Base-by-base conservation (phyloP, 1,139 yeast species). In the Pneumocystis murina region DNA sequence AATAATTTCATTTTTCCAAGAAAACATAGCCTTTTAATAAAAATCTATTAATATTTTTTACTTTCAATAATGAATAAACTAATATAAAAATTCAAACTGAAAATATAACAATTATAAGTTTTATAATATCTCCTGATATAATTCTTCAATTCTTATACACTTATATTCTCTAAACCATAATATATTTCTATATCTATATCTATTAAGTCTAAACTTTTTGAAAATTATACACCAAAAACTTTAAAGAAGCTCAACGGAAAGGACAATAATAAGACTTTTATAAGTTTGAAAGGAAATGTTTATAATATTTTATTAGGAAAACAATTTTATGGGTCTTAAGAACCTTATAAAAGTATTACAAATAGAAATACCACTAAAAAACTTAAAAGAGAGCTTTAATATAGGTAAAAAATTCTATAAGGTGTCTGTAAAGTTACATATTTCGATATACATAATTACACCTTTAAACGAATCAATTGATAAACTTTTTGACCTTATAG, bases 361-460 rank as follows among this genome's bases (percentile, higher is more conserved):
- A 98, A 98, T 2, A 86, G 89, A 69, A 98, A 92, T 75, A 97
- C 98, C 1, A 86, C 95, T 1, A 78, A 98, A 68, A 98, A 98
- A 0, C 80, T 92, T 67, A 97, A 97, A 82, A 71, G 92, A 91
- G 74, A 87, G 96, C 41, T 92, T 92, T 75, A 97, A 92, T 62
- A 73, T 79, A 48, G 70, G 69, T 68, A 62, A 38, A 61, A 8
- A 16, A 14, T 14, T 40, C 24, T 30, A 35, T n/a, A 35, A 30
- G 10, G 16, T 36, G 3, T n/a, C 10, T 24, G 30, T 24, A 10
- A 20, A 20, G 20, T 17, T 17, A 30, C n/a, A 38, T 28, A 39
- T 12, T 39, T 24, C 4, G 5, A 4, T 63, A 36, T 76, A 71
- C 10, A 70, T 76, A 71, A 70, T 77, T 20, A 73, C 77, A 1